Percentiles rank a stretch among this genome's conserved stretches.
Evolutionary conservation across 176 grass and related monocot species (phyloP).

Genomic region (Chrysopogon serrulatus): DNA sequence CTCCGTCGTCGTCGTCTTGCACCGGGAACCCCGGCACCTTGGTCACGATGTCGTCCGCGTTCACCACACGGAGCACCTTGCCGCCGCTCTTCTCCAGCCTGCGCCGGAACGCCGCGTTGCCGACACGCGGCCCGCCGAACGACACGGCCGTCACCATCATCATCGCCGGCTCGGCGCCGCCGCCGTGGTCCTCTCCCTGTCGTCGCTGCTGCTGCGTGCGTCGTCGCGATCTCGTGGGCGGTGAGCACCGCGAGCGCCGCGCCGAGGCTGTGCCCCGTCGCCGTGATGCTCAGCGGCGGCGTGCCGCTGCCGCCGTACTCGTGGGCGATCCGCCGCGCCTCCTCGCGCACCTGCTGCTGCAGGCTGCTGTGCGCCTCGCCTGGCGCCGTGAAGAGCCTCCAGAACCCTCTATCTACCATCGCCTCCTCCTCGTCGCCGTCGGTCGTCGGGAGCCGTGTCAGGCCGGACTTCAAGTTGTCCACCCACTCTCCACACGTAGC

Average conservation of each 20-base stretch:
- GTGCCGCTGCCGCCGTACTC: constrained; percentile 14
- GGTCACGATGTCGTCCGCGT: constrained; percentile 49
- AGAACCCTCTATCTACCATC: constrained; percentile 50
- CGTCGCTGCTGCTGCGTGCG: background rate
- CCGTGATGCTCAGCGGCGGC: constrained; percentile 44
- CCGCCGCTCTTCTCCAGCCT: constrained; percentile 30
- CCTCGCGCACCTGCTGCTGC: constrained; percentile 37
- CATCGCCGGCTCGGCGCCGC: background rate
- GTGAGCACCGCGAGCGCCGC: constrained; percentile 55
- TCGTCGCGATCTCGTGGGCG: constrained; percentile 35
- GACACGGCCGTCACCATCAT: constrained; percentile 42
- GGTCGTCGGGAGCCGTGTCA: constrained; percentile 11
- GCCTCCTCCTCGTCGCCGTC: background rate
- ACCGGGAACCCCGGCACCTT: constrained; percentile 41
- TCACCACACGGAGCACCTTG: constrained; percentile 56
- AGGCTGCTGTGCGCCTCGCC: background rate
- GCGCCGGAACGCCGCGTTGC: constrained; percentile 40
- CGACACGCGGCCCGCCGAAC: constrained; percentile 52
- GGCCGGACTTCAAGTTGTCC: constrained; percentile 37
- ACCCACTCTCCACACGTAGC: constrained; percentile 48
- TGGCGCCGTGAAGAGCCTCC: constrained; percentile 48
- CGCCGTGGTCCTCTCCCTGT: background rate
- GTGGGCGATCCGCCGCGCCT: constrained; percentile 23
- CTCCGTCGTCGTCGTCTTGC: background rate
- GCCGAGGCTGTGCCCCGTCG: constrained; percentile 59